These are phyloP conservation scores for Lasiosphaeria ovina DNA, from an alignment of 495 filamentous ascomycete species.

Conservation along the genomic window DNA sequence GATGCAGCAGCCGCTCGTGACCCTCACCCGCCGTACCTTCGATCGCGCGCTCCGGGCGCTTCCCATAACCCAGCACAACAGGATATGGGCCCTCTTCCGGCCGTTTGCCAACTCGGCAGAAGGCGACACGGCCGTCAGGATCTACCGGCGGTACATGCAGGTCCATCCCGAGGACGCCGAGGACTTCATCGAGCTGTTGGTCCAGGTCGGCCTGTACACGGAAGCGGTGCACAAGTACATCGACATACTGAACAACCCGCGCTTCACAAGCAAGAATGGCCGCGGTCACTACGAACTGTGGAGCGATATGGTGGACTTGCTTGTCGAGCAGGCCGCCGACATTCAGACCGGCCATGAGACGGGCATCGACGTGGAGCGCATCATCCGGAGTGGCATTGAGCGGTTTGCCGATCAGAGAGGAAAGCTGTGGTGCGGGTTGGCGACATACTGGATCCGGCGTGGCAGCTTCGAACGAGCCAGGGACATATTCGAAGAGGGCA, in stretches of 20 bases:
- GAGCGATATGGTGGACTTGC: slow-evolving; percentile 96
- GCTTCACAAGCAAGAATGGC: slow-evolving; percentile 86
- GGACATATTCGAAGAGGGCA: slow-evolving; percentile 94
- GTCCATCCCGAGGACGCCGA: slow-evolving; percentile 95
- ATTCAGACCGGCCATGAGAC: slow-evolving; percentile 75
- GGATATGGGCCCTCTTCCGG: slow-evolving; percentile 91
- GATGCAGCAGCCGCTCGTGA: slow-evolving; percentile 85
- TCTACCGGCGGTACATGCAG: slow-evolving; percentile 97
- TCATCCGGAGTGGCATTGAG: slow-evolving; percentile 89
- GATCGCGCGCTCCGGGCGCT: slow-evolving; percentile 91
- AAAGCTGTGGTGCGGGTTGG: slow-evolving; percentile 93
- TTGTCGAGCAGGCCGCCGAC: slow-evolving; percentile 87
- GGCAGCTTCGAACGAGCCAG: slow-evolving; percentile 86
- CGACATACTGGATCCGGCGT: slow-evolving; percentile 94
- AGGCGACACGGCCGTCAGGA: slow-evolving; percentile 85
- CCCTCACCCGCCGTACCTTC: slow-evolving; percentile 86
- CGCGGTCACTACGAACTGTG: slow-evolving; percentile 96
- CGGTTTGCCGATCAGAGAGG: slow-evolving; percentile 93
- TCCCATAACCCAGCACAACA: slow-evolving; percentile 95
- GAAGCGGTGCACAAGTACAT: slow-evolving; percentile 94
- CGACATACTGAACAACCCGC: slow-evolving; percentile 86
- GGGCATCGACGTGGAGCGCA: slow-evolving; percentile 88
- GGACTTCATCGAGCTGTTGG: slow-evolving; percentile 86
- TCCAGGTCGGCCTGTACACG: slow-evolving; percentile 80
- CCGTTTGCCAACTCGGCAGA: slow-evolving; percentile 92